These are phyloP conservation scores for Boletus rex-veris DNA, from an alignment of 768 basidiomycete species.

Conservation along the genomic window DNA sequence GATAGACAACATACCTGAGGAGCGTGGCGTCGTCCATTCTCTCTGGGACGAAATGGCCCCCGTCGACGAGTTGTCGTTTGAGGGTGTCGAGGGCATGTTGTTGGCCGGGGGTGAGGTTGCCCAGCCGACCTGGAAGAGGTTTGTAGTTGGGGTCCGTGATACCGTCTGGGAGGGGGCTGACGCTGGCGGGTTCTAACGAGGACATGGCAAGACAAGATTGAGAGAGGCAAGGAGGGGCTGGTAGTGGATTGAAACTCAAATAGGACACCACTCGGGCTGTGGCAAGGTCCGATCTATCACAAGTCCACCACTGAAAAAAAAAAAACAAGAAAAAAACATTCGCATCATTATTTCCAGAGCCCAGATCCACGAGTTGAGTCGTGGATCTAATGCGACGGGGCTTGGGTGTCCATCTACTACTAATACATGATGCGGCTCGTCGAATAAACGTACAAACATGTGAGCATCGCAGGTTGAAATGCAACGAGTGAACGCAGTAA, in stretches of 20 bases:
- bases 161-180: conserved; percentile 53
- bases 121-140: conserved; percentile 69
- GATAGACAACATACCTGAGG: conserved; percentile 46
- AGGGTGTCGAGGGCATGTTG: conserved; percentile 66
- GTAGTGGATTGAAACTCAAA: conserved; percentile 11
- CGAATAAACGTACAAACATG: conserved; percentile 12
- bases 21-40: conserved; percentile 71
- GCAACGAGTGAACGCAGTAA: conserved; percentile 14
- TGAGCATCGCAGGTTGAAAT: conserved; percentile 34
- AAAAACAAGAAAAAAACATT: conserved; percentile 16
- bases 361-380: conserved; percentile 35
- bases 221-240: background rate
- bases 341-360: conserved; percentile 35
- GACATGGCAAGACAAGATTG: conserved; percentile 22
- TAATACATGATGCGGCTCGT: conserved; percentile 27
- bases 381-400: conserved; percentile 32
- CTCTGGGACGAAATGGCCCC: conserved; percentile 55
- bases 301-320: background rate
- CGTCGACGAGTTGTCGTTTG: conserved; percentile 58
- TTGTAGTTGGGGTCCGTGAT: conserved; percentile 63
- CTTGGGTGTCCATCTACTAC: conserved; percentile 26
- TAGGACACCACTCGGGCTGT: background rate
- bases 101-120: conserved; percentile 68
- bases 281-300: background rate
- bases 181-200: conserved; percentile 40